Percentiles rank a stretch among this genome's conserved stretches.
Conservation (phyloP, 2,329 filamentous ascomycete species). For the Botryotinia narcissicola region DNA sequence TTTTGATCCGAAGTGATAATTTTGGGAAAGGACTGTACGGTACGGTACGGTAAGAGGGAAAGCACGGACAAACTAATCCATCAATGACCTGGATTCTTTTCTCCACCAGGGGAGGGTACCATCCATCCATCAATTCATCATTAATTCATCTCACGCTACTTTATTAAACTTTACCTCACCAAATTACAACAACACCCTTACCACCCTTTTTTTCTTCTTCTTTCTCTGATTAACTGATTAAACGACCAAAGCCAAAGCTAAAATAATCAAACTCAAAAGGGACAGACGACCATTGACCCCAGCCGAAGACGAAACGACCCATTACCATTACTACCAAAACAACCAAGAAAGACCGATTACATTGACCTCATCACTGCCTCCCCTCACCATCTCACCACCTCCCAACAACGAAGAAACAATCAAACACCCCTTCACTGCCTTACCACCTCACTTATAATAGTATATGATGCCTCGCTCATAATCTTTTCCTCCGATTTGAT, state of each 20-base stretch:
- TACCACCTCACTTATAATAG: neutral
- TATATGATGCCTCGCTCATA: constrained; percentile 7
- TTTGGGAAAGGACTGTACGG: neutral
- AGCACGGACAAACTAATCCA: neutral
- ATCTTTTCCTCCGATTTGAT: neutral
- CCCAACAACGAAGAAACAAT: neutral
- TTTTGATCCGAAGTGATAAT: neutral
- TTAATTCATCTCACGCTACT: neutral
- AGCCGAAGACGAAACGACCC: neutral
- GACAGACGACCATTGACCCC: constrained; percentile 4
- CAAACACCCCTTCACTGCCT: constrained; percentile 2
- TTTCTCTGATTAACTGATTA: neutral
- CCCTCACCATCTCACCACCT: neutral
- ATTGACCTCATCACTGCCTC: constrained; percentile 13
- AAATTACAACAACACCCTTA: neutral
- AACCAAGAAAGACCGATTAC: neutral
- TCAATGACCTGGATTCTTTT: neutral
- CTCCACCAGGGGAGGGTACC: constrained; percentile 2
- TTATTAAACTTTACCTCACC: neutral
- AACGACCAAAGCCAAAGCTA: neutral
- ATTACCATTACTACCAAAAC: neutral
- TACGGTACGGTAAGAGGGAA: neutral
- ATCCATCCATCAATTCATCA: neutral
- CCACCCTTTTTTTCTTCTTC: neutral
- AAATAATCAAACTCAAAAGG: constrained; percentile 11